Evolutionary conservation across 495 filamentous ascomycete genomes (phyloP).

Genomic region (Penicillium simplicissimum): DNA sequence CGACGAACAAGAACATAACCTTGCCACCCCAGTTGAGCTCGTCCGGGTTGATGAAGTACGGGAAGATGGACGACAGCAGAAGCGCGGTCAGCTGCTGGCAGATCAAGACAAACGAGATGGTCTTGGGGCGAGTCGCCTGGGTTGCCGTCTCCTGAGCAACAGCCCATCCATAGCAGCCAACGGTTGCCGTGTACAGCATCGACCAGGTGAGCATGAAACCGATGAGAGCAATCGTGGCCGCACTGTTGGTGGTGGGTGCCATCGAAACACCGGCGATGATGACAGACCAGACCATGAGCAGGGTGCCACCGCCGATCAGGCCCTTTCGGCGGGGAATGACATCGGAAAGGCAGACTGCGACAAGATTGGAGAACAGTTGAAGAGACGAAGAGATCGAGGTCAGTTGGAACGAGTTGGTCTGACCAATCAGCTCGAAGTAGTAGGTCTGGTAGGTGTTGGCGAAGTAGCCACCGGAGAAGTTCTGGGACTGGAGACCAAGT

Average conservation of each 20-base stretch:
- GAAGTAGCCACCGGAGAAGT: slow-evolving; percentile 18
- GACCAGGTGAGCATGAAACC: slow-evolving; percentile 57
- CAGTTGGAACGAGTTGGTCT: slow-evolving; percentile 17
- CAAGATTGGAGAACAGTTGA: slow-evolving; percentile 14
- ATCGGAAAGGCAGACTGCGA: slow-evolving; percentile 13
- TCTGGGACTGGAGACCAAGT: slow-evolving; percentile 18
- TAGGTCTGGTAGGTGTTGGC: slow-evolving; percentile 21
- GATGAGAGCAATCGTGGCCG: slow-evolving; percentile 14
- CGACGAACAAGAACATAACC: slow-evolving; percentile 59
- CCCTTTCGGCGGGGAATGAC: slow-evolving; percentile 19
- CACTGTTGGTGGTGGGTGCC: slow-evolving; percentile 11
- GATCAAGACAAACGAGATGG: slow-evolving; percentile 17
- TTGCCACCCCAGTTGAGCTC: slow-evolving; percentile 60
- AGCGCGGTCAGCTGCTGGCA: slow-evolving; percentile 47
- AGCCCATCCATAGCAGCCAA: slow-evolving; percentile 59
- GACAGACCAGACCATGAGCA: slow-evolving; percentile 20
- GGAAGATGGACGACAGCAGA: slow-evolving; percentile 59
- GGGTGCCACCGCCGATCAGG: slow-evolving; percentile 15
- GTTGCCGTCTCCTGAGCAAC: slow-evolving; percentile 59
- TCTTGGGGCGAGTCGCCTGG: slow-evolving; percentile 37
- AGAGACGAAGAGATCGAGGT: slow-evolving; percentile 17
- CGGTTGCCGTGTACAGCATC: slow-evolving; percentile 54
- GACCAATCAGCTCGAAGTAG: slow-evolving; percentile 19
- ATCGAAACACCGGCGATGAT: slow-evolving; percentile 19
- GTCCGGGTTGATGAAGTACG: slow-evolving; percentile 63